Evolutionary conservation across 2,329 filamentous ascomycete genomes (phyloP), one percentile per base, ranked within the genome.

Genomic region (Lasiodiplodia theobromae): DNA sequence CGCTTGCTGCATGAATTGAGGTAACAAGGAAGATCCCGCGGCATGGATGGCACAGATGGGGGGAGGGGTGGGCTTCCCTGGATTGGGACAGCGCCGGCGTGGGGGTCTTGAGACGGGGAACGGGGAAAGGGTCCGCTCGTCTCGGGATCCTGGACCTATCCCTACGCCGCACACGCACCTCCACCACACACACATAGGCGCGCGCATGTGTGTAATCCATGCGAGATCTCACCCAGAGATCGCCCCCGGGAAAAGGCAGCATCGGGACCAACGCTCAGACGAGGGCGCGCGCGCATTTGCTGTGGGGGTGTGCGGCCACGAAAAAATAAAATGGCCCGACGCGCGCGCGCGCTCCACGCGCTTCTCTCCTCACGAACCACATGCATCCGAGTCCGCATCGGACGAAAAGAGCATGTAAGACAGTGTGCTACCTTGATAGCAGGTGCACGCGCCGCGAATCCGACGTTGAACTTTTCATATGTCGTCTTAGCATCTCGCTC

Each of bases 31-130:
- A 47, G 18, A 47, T 47, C 18, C 44, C 21, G 31, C 31, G 31
- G 54, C 54, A 57, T 57, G 54, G 54, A 23, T 57, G 54, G 54
- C 54, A 57, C 54, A 57, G 54, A 57, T 57, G 54, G 54, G 54
- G 54, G 31, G 25, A 14, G 53, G 10, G 52, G 3, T 2, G 23
- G 21, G 52, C 12, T 18, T 16, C 16, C 40, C 16, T 47, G 40
- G 31, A 34, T 34, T 34, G 31, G 31, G 31, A 10, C 40, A 18
- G 18, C 40, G 40, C 16, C 14, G 16, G 40, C 40, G 40, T 44
- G 40, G 40, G 40, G 23, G 53, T 56, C 23, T 52, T 8, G 8
- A 21, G 37, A 28, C 56, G 56, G 56, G 56, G 57, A 60, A 60
- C 21, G 34, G 57, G 57, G 57, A 28, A 47, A 60, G 57, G 37